A percentile compares a stretch with the other conserved stretches of the same genome.
phyloP scores from a whole-genome alignment of 2,329 filamentous ascomycete species.

The Berkeleyomyces basicola region DNA sequence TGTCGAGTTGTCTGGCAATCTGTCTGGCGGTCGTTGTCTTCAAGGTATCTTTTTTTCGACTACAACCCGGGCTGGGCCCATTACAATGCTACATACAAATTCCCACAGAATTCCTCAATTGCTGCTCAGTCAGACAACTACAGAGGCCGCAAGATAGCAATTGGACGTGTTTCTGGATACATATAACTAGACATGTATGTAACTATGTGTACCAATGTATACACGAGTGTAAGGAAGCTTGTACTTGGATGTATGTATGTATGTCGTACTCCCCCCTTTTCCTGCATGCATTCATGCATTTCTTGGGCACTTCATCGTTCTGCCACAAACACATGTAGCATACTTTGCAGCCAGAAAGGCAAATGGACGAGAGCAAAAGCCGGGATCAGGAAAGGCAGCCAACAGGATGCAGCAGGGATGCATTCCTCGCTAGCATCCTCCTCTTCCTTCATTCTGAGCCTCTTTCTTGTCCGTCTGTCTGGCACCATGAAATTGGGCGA shows the following conservation, averaged over 20 bases:
- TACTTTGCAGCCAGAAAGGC: neutral
- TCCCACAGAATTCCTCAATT: neutral
- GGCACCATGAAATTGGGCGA: no score
- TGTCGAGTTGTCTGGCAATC: no score
- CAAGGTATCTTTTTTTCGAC: neutral
- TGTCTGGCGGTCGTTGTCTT: no score
- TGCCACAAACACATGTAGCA: neutral
- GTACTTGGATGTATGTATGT: neutral
- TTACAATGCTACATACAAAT: no score
- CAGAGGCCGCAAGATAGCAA: neutral
- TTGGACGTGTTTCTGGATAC: no score
- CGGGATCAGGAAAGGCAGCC: no score
- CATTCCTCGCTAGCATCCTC: no score
- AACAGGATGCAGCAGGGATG: no score
- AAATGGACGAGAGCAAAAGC: neutral
- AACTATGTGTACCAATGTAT: neutral
- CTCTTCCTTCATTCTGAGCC: no score
- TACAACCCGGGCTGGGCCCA: neutral
- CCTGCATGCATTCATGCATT: neutral
- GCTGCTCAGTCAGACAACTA: neutral
- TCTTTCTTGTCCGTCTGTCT: no score
- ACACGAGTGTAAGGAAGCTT: neutral
- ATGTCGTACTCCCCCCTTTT: neutral
- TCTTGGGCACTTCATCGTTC: neutral
- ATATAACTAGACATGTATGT: no score